Percentiles rank a stretch among this genome's conserved stretches.
These are phyloP conservation scores for Podospora fimiseda DNA, from an alignment of 495 filamentous ascomycete species.

Conservation along the genomic window DNA sequence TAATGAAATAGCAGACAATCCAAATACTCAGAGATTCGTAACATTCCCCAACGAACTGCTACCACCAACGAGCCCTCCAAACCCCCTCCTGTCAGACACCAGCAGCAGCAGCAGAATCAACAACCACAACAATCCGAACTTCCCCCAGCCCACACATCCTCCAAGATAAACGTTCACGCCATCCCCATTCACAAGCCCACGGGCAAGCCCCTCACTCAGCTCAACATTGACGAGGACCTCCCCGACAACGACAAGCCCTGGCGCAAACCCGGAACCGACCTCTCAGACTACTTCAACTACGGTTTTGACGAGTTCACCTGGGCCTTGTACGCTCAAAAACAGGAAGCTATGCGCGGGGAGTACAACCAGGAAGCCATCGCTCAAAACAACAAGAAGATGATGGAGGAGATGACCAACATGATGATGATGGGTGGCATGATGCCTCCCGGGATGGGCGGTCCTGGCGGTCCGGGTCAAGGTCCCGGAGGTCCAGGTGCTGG, in stretches of 20 bases:
- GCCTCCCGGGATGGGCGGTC: conserved; percentile 27
- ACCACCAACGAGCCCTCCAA: conserved; percentile 43
- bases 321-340: conserved; percentile 89
- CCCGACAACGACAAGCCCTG: conserved; percentile 85
- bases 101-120: conserved; percentile 11
- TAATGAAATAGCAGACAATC: conserved; percentile 33
- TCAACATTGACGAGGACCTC: conserved; percentile 79
- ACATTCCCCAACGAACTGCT: conserved; percentile 57
- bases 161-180: conserved; percentile 76
- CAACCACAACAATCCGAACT: conserved; percentile 23
- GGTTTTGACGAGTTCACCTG: conserved; percentile 99
- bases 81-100: conserved; percentile 35
- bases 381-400: conserved; percentile 71
- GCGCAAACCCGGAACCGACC: conserved; percentile 90
- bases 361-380: conserved; percentile 53
- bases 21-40: conserved; percentile 57
- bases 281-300: conserved; percentile 98
- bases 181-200: conserved; percentile 68
- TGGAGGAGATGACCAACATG: conserved; percentile 85
- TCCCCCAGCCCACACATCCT: conserved; percentile 56
- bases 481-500: background rate
- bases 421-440: conserved; percentile 72
- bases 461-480: conserved; percentile 5
- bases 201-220: conserved; percentile 73
- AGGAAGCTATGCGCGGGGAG: conserved; percentile 67